Conservation (phyloP, 306 rosid species). For the Senna siamea region DNA sequence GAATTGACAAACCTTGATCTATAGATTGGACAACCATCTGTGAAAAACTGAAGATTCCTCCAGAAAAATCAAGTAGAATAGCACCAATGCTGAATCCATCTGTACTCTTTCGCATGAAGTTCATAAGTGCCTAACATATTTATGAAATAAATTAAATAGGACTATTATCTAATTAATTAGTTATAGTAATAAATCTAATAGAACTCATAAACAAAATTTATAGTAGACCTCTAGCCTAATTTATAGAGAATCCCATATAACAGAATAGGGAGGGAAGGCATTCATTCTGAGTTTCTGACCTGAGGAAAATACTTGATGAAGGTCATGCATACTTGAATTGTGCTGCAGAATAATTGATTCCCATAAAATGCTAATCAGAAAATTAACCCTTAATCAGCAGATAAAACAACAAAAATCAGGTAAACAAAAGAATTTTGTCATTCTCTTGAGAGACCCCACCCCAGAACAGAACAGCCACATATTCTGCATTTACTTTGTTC, state of each 20-base stretch:
- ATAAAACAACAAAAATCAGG: too few species aligned
- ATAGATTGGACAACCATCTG: constrained; percentile 84
- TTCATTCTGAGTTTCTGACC: constrained; percentile 49
- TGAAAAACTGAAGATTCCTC: constrained; percentile 66
- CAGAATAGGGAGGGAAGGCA: background rate
- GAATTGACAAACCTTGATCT: constrained; percentile 71
- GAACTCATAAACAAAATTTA: too few species aligned
- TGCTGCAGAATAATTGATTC: constrained; percentile 52
- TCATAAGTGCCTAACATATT: constrained; percentile 66
- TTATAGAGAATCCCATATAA: background rate
- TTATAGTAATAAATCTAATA: too few species aligned
- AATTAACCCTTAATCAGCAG: background rate
- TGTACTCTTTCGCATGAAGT: constrained; percentile 78
- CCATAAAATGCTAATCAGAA: constrained; percentile 6
- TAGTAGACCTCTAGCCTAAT: too few species aligned
- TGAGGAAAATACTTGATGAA: constrained; percentile 85
- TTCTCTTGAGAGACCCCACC: too few species aligned
- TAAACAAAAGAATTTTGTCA: too few species aligned
- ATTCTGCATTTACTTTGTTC: background rate
- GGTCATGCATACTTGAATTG: constrained; percentile 78
- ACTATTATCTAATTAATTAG: too few species aligned
- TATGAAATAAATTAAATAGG: too few species aligned
- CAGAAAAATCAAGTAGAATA: constrained; percentile 72
- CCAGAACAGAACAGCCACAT: background rate
- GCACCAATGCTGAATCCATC: constrained; percentile 80